Base-by-base conservation (phyloP, 176 grass and related monocot species). In the Avena eriantha region DNA sequence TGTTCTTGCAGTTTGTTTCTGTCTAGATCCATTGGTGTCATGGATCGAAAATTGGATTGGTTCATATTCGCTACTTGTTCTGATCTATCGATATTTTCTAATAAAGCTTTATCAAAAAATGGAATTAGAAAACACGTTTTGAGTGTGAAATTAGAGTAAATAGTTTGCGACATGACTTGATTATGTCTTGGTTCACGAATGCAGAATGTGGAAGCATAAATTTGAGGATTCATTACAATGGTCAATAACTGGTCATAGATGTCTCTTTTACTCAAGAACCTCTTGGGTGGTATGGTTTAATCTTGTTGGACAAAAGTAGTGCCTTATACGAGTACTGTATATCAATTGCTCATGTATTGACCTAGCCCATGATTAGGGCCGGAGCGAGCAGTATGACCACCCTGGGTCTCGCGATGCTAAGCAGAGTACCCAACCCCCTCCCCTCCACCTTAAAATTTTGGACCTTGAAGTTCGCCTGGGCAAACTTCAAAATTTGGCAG, bases 301-400 rank as follows among this genome's bases (percentile, higher is more conserved):
- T 73, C 59, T 48, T 10, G 10, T 43, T 82, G 79, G 54, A 64
- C n/a, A 46, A 87, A 69, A 48, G 72, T 39, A 47, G 39, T 82
- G n/a, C 22, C 74, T 50, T 14, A 7, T 85, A 43, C 7, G 48
- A 22, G 39, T 26, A 54, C 29, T 9, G 8, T 6, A 26, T 76
- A 65, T 73, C 8, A 66, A 66, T 31, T n/a, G 12, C 34, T 12
- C 45, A 31, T 61, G 58, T 5, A 21, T 71, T 72, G 18, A 22
- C 45, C 19, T 72, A 43, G 36, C 4, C 39, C 69, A 71, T n/a
- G 18, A 41, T 41, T 70, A 71, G 68, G 68, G 35, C 36, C 43
- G 68, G 68, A 11, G 68, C 36, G 21, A 11, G 18, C 39, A 41
- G 39, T 5, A 41, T 41, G 39, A 41, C 18, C 19, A 39, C 36